phyloP scores from a whole-genome alignment of 495 filamentous ascomycete genomes.

The Tuber aestivum region DNA sequence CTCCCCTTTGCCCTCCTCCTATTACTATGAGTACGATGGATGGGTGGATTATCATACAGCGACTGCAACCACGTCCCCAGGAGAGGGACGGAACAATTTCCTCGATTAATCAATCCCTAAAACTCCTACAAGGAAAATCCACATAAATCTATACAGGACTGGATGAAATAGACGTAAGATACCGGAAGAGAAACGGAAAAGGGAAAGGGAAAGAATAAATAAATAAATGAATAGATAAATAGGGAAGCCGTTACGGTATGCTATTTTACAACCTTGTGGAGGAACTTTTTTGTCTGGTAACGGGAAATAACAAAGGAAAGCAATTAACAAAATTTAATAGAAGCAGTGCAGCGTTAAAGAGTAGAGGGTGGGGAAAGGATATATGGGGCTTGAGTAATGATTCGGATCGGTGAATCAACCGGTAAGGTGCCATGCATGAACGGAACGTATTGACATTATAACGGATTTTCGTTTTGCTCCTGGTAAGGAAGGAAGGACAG shows the following conservation, averaged over 20 bases:
- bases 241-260: not conserved
- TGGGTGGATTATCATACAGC: not conserved
- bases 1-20: not conserved
- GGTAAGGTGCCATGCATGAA: not conserved
- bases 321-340: not conserved
- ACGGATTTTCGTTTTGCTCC: not conserved
- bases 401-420: not conserved
- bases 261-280: not conserved
- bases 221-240: not conserved
- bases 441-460: not conserved
- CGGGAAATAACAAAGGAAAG: not conserved
- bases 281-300: not conserved
- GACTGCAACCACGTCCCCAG: not conserved
- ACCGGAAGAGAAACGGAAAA: not conserved
- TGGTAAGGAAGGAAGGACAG: not conserved
- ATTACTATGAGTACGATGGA: not conserved
- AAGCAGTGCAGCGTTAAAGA: not conserved
- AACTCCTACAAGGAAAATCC: slow-evolving; percentile 10
- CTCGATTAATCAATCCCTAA: not conserved
- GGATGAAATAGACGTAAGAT: not conserved
- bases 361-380: not conserved
- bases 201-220: not conserved
- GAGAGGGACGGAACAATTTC: not conserved
- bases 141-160: not conserved
- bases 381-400: not conserved